phyloP scores from a whole-genome alignment of 768 basidiomycete species.

The Pleurotus platypus region DNA sequence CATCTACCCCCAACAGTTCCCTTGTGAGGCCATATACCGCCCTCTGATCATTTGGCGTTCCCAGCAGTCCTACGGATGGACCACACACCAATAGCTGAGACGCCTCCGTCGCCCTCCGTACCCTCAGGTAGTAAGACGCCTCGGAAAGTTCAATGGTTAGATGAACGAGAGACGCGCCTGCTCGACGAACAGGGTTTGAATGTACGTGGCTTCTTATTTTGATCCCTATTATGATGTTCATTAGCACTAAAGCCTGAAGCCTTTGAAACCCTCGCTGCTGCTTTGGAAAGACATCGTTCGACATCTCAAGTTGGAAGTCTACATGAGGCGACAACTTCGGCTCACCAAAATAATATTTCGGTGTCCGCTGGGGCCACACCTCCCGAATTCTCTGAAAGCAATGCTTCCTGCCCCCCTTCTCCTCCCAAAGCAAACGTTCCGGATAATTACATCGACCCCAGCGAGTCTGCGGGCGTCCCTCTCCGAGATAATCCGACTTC shows the following conservation, averaged over 20 bases:
- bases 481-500: slow-evolving; percentile 24
- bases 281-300: slow-evolving; percentile 48
- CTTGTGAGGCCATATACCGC: not conserved
- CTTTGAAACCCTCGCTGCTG: slow-evolving; percentile 45
- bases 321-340: slow-evolving; percentile 26
- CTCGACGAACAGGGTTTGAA: slow-evolving; percentile 54
- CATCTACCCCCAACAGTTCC: not conserved
- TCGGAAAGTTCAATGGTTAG: slow-evolving; percentile 52
- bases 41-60: not conserved
- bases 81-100: not conserved
- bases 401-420: slow-evolving; percentile 15
- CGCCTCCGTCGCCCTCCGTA: not conserved
- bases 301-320: slow-evolving; percentile 12
- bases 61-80: not conserved
- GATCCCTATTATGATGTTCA: slow-evolving; percentile 4
- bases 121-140: slow-evolving; percentile 37
- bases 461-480: slow-evolving; percentile 62
- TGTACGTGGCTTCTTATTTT: slow-evolving; percentile 29
- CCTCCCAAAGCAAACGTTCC: slow-evolving; percentile 35
- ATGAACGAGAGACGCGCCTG: slow-evolving; percentile 28
- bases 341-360: not conserved
- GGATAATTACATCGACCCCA: slow-evolving; percentile 55
- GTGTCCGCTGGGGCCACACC: not conserved
- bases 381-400: slow-evolving; percentile 14
- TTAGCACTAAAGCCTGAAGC: slow-evolving; percentile 35